A percentile compares a stretch with the other conserved stretches of the same genome.
Evolutionary conservation across 139 green algal species (phyloP).

Genomic region (Zygnema circumcarinatum): DNA sequence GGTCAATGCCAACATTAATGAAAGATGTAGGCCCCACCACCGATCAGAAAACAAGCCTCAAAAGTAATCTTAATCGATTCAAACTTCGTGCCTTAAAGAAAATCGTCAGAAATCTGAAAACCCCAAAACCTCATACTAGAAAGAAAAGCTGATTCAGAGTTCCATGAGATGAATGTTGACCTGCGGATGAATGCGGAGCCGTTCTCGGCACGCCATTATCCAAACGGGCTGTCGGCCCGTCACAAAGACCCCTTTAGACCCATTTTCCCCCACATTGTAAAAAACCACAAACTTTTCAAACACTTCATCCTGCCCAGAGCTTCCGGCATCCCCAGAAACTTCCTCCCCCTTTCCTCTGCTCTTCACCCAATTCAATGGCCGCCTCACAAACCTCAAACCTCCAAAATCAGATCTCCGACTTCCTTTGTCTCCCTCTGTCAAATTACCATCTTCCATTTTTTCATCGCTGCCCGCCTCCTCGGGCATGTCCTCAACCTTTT

Average conservation of each 20-base stretch:
- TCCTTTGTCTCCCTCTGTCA: neutral
- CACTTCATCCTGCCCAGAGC: neutral
- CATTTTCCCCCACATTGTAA: constrained; percentile 65
- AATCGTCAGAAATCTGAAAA: too few relatives aligned
- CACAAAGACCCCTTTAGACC: constrained; percentile 71
- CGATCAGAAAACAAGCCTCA: too few relatives aligned
- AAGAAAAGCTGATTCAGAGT: too few relatives aligned
- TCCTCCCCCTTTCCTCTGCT: neutral
- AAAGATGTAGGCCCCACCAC: too few relatives aligned
- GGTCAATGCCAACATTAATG: too few relatives aligned
- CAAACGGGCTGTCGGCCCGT: constrained; percentile 72
- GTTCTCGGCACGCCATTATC: constrained; percentile 74
- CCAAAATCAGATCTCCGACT: neutral
- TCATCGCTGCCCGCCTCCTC: neutral
- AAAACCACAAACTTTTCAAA: constrained; percentile 51
- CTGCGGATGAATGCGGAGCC: constrained; percentile 68
- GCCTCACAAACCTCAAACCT: neutral
- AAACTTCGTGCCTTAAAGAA: too few relatives aligned
- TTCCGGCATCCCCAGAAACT: constrained; percentile 5
- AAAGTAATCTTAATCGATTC: too few relatives aligned
- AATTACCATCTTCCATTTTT: constrained; percentile 2
- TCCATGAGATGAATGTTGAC: too few relatives aligned
- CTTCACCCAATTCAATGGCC: constrained; percentile 16
- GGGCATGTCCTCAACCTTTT: neutral
- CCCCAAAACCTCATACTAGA: too few relatives aligned